phyloP scores from a whole-genome alignment of 1,139 yeast species.

The Saccharomyces hybrid region DNA sequence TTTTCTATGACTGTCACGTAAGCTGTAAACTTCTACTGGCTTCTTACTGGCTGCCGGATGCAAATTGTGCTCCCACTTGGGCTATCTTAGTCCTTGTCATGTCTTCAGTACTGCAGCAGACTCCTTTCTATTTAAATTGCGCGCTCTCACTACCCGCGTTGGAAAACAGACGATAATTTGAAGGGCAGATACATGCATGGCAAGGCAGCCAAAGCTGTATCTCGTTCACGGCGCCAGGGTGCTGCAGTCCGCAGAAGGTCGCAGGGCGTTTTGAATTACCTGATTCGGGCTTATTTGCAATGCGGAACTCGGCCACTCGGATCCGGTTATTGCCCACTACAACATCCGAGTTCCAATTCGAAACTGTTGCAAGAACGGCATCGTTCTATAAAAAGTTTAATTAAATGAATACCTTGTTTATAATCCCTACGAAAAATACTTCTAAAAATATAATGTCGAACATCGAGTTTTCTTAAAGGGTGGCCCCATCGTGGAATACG shows the following conservation, averaged over 20 bases:
- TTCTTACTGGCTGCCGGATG: not conserved
- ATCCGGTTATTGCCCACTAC: not conserved
- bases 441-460: not conserved
- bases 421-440: not conserved
- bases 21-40: not conserved
- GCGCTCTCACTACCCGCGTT: not conserved
- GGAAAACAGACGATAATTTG: not conserved
- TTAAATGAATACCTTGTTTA: not conserved
- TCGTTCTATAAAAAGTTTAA: not conserved
- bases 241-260: not conserved
- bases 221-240: not conserved
- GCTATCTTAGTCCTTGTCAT: not conserved
- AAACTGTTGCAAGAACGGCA: not conserved
- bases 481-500: not conserved
- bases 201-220: not conserved
- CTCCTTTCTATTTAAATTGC: not conserved
- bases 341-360: not conserved
- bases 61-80: not conserved
- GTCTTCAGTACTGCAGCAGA: not conserved
- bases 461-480: not conserved
- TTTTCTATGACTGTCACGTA: not conserved
- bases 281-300: not conserved
- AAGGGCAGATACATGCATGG: not conserved
- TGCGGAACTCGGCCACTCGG: not conserved
- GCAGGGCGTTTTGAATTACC: not conserved